phyloP scores from a whole-genome alignment of 768 basidiomycete species.

The Amanita thiersii region DNA sequence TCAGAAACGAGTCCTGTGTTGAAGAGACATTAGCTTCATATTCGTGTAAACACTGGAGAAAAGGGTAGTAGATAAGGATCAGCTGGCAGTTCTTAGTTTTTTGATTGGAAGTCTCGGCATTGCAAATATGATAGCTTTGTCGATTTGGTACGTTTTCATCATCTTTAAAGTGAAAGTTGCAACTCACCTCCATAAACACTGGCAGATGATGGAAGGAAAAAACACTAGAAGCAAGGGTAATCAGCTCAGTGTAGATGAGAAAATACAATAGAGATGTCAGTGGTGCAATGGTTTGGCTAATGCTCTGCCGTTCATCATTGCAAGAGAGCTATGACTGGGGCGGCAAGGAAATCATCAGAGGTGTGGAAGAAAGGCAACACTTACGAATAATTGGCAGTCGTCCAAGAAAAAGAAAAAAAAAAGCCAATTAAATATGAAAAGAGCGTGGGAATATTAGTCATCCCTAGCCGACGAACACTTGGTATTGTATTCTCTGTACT shows the following conservation, averaged over 20 bases:
- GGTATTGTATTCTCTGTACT: background rate
- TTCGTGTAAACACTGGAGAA: background rate
- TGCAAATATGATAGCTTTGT: slow-evolving; percentile 31
- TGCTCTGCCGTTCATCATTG: slow-evolving; percentile 62
- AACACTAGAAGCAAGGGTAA: background rate
- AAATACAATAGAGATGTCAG: slow-evolving; percentile 48
- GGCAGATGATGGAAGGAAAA: slow-evolving; percentile 5
- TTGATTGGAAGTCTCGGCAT: slow-evolving; percentile 32
- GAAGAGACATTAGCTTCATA: background rate
- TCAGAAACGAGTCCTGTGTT: background rate
- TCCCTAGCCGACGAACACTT: slow-evolving; percentile 10
- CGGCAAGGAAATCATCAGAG: slow-evolving; percentile 63
- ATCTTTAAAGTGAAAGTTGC: slow-evolving; percentile 12
- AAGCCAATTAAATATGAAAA: slow-evolving; percentile 5
- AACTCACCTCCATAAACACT: slow-evolving; percentile 11
- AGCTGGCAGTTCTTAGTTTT: slow-evolving; percentile 63
- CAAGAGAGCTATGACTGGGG: slow-evolving; percentile 59
- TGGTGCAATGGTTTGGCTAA: slow-evolving; percentile 62
- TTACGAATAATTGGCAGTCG: slow-evolving; percentile 17
- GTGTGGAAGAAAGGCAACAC: slow-evolving; percentile 14
- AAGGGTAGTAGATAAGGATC: slow-evolving; percentile 22
- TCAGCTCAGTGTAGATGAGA: too few species aligned
- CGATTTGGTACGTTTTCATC: slow-evolving; percentile 40
- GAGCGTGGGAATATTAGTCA: slow-evolving; percentile 23
- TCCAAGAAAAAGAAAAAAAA: slow-evolving; percentile 4